These are phyloP conservation scores for Scedosporium boydii DNA, from an alignment of 2,329 filamentous ascomycete genomes.

Conservation along the genomic window DNA sequence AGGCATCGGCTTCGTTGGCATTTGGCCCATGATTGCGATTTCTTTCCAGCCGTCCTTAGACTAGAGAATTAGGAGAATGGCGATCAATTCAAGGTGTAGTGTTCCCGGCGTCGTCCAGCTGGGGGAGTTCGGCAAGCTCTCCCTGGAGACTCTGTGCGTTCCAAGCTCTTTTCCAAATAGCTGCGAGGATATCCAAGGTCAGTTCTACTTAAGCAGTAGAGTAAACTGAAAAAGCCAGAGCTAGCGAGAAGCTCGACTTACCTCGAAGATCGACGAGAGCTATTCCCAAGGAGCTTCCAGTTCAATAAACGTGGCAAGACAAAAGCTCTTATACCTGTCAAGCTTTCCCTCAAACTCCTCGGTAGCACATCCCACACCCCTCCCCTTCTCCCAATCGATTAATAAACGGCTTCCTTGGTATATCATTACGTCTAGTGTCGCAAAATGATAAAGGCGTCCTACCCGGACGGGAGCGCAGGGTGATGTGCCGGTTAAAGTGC, in stretches of 20 bases:
- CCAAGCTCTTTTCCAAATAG: background rate
- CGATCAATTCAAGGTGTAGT: background rate
- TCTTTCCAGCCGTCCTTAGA: background rate
- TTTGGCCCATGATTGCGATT: slow-evolving; percentile 18
- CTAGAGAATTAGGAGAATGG: background rate
- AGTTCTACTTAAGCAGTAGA: background rate
- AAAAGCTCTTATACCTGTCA: background rate
- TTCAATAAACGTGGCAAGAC: background rate
- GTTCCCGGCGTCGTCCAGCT: background rate
- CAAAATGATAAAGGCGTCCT: background rate
- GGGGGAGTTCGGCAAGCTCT: background rate
- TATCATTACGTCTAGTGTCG: background rate
- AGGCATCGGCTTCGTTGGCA: slow-evolving; percentile 19
- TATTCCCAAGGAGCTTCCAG: background rate
- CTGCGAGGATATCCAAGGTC: background rate
- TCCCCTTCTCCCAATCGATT: background rate
- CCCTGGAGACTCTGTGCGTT: background rate
- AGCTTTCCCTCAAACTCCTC: background rate
- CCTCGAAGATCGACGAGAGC: background rate
- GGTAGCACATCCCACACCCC: background rate
- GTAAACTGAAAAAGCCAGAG: background rate
- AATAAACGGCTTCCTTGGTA: background rate
- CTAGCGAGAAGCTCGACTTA: background rate
- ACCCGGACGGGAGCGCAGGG: background rate
- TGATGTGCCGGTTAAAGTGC: background rate